Conservation (phyloP, 1,284 basidiomycete genomes). For the Naganishia cerealis region DNA sequence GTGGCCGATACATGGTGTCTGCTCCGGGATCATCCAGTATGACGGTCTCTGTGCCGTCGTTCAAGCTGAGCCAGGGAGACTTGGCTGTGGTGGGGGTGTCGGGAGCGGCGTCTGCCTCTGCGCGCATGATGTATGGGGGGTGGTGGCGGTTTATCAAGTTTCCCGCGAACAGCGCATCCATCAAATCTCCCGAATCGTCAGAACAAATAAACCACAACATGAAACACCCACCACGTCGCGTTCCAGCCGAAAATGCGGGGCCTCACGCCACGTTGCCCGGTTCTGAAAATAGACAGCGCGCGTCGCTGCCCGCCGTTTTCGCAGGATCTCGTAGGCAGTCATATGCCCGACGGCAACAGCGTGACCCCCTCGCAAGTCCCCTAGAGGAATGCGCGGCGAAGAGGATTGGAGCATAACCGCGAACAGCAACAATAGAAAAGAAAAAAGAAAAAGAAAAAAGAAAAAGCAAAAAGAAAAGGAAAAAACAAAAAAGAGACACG, state of each 20-base stretch:
- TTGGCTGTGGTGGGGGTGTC: slow-evolving; percentile 11
- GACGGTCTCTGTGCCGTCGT: slow-evolving; percentile 17
- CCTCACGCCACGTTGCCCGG: not conserved
- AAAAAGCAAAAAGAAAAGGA: too few species aligned
- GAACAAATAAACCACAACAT: not conserved
- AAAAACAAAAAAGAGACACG: too few species aligned
- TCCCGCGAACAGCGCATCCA: too few species aligned
- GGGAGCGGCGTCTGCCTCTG: slow-evolving; percentile 13
- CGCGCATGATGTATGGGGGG: slow-evolving; percentile 11
- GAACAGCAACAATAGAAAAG: too few species aligned
- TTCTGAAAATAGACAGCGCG: not conserved
- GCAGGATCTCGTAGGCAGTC: too few species aligned
- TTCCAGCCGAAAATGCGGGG: not conserved
- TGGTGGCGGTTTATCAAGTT: slow-evolving; percentile 10
- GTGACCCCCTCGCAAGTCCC: too few species aligned
- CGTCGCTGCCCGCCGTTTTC: too few species aligned
- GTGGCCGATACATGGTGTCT: slow-evolving; percentile 5
- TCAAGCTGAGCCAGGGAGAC: slow-evolving; percentile 22
- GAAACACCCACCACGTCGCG: not conserved
- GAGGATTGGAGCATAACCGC: too few species aligned
- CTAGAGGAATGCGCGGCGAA: too few species aligned
- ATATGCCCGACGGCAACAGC: too few species aligned
- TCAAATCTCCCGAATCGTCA: not conserved
- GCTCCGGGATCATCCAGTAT: slow-evolving; percentile 14
- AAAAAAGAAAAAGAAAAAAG: too few species aligned